A percentile compares a stretch with the other conserved stretches of the same genome.
Conservation (phyloP, 1,284 basidiomycete genomes). For the Melampsora larici-populina region DNA sequence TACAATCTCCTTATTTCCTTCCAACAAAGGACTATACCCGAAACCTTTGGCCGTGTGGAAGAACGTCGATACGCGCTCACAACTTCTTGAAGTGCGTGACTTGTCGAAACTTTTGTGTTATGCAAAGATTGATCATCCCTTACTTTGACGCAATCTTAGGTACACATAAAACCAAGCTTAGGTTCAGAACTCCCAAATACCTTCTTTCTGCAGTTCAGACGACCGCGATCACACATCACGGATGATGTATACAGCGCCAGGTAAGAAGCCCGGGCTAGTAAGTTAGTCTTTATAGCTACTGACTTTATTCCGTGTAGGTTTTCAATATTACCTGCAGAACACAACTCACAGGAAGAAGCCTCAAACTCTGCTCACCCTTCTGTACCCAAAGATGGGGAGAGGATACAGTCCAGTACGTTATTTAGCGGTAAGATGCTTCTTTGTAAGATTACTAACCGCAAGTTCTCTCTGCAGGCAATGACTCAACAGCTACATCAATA, state of each 20-base stretch:
- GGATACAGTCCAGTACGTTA: not conserved
- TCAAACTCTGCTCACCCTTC: not conserved
- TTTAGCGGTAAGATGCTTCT: not conserved
- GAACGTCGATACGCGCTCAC: not conserved
- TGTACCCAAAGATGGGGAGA: not conserved
- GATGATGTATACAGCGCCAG: conserved; percentile 1
- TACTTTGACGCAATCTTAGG: not conserved
- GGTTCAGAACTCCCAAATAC: not conserved
- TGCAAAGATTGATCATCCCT: not conserved
- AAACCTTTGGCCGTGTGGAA: not conserved
- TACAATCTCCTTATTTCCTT: not conserved
- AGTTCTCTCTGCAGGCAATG: not conserved
- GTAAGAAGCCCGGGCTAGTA: not conserved
- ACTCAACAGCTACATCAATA: not conserved
- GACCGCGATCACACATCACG: not conserved
- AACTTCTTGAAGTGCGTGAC: not conserved
- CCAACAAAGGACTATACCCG: not conserved
- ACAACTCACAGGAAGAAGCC: not conserved
- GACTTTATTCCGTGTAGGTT: not conserved
- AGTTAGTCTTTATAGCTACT: not conserved
- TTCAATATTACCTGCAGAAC: not conserved
- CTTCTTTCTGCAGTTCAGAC: not conserved
- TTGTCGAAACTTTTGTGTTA: not conserved
- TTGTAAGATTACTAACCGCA: too few relatives aligned
- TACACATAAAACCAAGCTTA: not conserved